Base-by-base conservation (phyloP, 768 basidiomycete genomes). In the Collybia nuda region DNA sequence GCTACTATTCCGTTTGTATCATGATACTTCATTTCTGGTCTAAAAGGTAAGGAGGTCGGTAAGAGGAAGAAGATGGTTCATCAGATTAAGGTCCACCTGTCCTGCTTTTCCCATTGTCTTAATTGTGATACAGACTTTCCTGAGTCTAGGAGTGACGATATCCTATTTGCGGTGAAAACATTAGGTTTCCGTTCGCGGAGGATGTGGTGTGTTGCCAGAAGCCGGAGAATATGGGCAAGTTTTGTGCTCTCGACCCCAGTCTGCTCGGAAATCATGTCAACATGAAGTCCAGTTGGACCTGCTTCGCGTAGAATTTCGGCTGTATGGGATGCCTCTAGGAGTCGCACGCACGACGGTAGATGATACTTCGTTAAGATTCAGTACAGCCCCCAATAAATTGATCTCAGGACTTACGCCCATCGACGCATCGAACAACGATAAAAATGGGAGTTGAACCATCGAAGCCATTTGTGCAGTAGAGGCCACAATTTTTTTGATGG, bases 201-300 rank as follows among this genome's bases (percentile, higher is more conserved):
- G 46, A 91, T 79, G 62, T 91, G 88, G 60, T 90, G 87, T 0
- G 89, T 88, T 9, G 88, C 88, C 40, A 92, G 77, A 19, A 90
- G 73, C 39, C 90, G 84, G 36, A 93, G 76, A 28, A 81, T 77
- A 59, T 90, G 90, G 3, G 82, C 88, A 35, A 86, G 72, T 66
- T 82, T 84, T 38, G 64, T 68, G 28, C 69, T 58, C 21, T 77
- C 72, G 19, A 79, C 68, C 2, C 75, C 72, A 52, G 72, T 78
- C 48, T 66, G 68, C 45, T 67, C 60, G 9, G 75, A 77, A 44
- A 84, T 74, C 26, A 58, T 58, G 14, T 74, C 60, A 23, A 80
- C 80, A 57, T 81, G 81, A 51, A 81, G 57, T 9, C 79, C 79
- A 11, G 62, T 52, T 0, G 78, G 71, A 1, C 85, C 86, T 12